phyloP scores from a whole-genome alignment of 169 alveolate species.

The Babesia sp. region DNA sequence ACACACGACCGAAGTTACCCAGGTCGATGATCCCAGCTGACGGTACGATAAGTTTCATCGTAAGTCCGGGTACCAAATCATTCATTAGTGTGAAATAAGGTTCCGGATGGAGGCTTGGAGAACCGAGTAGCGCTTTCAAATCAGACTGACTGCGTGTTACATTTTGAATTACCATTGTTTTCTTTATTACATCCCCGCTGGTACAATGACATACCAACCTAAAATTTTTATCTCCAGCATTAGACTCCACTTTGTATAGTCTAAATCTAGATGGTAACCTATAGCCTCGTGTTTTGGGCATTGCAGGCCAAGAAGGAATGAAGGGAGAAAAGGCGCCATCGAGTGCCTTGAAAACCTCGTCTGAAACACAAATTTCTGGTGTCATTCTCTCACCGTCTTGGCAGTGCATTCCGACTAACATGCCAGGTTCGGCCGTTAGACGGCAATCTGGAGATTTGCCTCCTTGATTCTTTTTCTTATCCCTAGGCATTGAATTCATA shows the following conservation, averaged over 20 bases:
- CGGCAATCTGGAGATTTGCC: background rate
- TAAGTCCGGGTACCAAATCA: background rate
- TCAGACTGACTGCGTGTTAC: background rate
- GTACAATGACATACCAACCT: background rate
- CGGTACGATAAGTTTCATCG: background rate
- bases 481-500: conserved; percentile 5
- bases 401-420: conserved; percentile 60
- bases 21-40: background rate
- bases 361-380: background rate
- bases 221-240: background rate
- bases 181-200: background rate
- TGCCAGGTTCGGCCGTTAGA: conserved; percentile 43
- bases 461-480: background rate
- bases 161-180: background rate
- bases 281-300: background rate
- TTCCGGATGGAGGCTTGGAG: background rate
- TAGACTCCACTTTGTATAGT: background rate
- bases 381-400: conserved; percentile 29
- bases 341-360: background rate
- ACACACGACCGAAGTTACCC: background rate
- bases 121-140: background rate
- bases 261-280: background rate
- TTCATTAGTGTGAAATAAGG: background rate
- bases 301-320: background rate
- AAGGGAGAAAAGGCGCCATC: background rate